These are phyloP conservation scores for Blastomyces emzantsi DNA, from an alignment of 2,329 filamentous ascomycete species.

Conservation along the genomic window DNA sequence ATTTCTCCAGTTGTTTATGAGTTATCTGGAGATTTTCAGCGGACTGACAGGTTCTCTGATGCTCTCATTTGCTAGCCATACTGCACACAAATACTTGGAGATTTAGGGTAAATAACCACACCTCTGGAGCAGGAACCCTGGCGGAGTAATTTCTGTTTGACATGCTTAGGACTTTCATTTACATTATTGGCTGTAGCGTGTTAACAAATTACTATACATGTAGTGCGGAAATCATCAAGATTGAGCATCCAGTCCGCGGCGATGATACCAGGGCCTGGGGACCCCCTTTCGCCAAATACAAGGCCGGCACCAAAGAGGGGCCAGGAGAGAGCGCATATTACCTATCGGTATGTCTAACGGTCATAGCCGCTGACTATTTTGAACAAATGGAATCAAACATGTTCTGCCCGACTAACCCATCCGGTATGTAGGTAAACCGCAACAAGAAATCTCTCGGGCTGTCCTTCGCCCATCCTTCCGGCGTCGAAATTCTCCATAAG, in stretches of 20 bases:
- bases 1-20: constrained; percentile 8
- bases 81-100: constrained; percentile 91
- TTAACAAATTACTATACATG: constrained; percentile 16
- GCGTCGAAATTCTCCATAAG: constrained; percentile 78
- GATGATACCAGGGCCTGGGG: constrained; percentile 97
- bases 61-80: constrained; percentile 58
- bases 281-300: constrained; percentile 80
- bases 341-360: constrained; percentile 54
- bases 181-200: constrained; percentile 12
- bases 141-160: background rate
- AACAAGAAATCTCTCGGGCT: constrained; percentile 94
- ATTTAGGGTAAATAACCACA: constrained; percentile 64
- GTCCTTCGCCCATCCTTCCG: constrained; percentile 77
- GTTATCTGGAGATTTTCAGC: constrained; percentile 9
- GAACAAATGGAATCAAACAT: background rate
- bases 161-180: background rate
- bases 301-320: constrained; percentile 46
- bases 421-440: constrained; percentile 62
- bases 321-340: constrained; percentile 95
- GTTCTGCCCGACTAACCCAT: background rate
- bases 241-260: constrained; percentile 83
- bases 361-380: background rate
- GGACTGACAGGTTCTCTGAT: constrained; percentile 12
- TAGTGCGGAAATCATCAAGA: constrained; percentile 92
- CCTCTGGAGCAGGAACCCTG: background rate